Evolutionary conservation across 2,329 filamentous ascomycete species (phyloP).

Genomic region (Aspergillus brunneoviolaceus): DNA sequence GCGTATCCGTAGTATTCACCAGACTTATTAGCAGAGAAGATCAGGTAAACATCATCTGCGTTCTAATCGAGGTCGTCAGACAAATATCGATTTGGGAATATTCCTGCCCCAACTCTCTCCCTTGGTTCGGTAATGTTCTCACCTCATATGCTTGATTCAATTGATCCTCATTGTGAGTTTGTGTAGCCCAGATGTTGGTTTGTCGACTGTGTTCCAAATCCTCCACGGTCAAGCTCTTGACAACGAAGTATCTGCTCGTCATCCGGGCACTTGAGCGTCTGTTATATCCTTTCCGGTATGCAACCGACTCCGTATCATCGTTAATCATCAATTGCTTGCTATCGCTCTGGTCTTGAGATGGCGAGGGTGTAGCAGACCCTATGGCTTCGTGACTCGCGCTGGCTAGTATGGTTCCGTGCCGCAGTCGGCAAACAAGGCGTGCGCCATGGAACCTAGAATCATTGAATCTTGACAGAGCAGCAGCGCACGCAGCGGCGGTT

Average conservation of each 20-base stretch:
- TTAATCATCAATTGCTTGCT: slow-evolving; percentile 7
- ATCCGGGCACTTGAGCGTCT: slow-evolving; percentile 33
- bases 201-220: slow-evolving; percentile 85
- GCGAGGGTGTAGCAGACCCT: slow-evolving; percentile 52
- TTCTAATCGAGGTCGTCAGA: slow-evolving; percentile 49
- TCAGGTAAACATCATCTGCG: slow-evolving; percentile 80
- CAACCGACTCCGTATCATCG: slow-evolving; percentile 10
- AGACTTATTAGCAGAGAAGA: slow-evolving; percentile 97
- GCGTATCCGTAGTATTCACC: slow-evolving; percentile 97
- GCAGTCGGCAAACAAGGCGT: slow-evolving; percentile 78
- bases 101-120: neutral
- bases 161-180: slow-evolving; percentile 84
- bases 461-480: slow-evolving; percentile 80
- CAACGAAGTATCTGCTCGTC: slow-evolving; percentile 80
- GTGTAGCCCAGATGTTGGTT: slow-evolving; percentile 90
- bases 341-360: slow-evolving; percentile 35
- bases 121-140: slow-evolving; percentile 23
- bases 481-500: slow-evolving; percentile 70
- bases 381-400: slow-evolving; percentile 28
- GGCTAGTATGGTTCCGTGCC: slow-evolving; percentile 54
- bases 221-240: slow-evolving; percentile 89
- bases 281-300: neutral
- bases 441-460: slow-evolving; percentile 87
- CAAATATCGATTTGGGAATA: neutral
- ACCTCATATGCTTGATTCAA: slow-evolving; percentile 83